A percentile compares a stretch with the other conserved stretches of the same genome.
These are phyloP conservation scores for Suhomyces bokatorum DNA, from an alignment of 1,139 yeast species.

Conservation along the genomic window DNA sequence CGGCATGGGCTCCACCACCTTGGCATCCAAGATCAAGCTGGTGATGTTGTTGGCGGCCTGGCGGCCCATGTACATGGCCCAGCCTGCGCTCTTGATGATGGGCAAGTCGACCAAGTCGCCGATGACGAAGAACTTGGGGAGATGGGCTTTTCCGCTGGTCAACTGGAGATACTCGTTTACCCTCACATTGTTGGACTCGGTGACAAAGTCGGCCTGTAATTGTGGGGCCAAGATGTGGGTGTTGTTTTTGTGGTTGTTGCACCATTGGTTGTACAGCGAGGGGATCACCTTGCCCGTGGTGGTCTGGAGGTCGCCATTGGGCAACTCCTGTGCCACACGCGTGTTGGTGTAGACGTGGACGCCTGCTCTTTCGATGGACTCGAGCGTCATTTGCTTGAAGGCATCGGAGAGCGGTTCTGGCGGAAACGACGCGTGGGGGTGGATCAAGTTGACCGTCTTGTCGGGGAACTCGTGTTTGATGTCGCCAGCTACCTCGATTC, in stretches of 20 bases:
- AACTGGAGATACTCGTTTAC: slow-evolving; percentile 44
- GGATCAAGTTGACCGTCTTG: slow-evolving; percentile 39
- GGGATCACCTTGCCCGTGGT: slow-evolving; percentile 30
- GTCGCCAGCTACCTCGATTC: slow-evolving; percentile 52
- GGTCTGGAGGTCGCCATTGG: slow-evolving; percentile 33
- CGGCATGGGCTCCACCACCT: slow-evolving; percentile 38
- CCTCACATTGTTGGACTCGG: slow-evolving; percentile 27
- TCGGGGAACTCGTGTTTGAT: slow-evolving; percentile 37
- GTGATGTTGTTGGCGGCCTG: slow-evolving; percentile 43
- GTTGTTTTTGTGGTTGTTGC: slow-evolving; percentile 44
- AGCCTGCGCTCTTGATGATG: slow-evolving; percentile 48
- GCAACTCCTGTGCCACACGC: slow-evolving; percentile 28
- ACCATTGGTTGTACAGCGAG: slow-evolving; percentile 45
- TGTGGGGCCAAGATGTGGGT: slow-evolving; percentile 25
- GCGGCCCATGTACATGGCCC: slow-evolving; percentile 50
- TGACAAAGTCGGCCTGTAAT: slow-evolving; percentile 25
- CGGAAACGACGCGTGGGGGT: slow-evolving; percentile 41
- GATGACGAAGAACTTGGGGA: slow-evolving; percentile 34
- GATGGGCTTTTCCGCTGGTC: slow-evolving; percentile 15
- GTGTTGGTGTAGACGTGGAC: slow-evolving; percentile 21
- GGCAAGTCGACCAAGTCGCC: slow-evolving; percentile 46
- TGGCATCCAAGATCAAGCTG: slow-evolving; percentile 29
- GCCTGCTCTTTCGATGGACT: slow-evolving; percentile 27
- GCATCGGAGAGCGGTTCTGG: slow-evolving; percentile 40
- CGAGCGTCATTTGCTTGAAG: slow-evolving; percentile 29